These are phyloP conservation scores for Magnaporthiopsis poae DNA, from an alignment of 2,329 filamentous ascomycete genomes.

Conservation along the genomic window DNA sequence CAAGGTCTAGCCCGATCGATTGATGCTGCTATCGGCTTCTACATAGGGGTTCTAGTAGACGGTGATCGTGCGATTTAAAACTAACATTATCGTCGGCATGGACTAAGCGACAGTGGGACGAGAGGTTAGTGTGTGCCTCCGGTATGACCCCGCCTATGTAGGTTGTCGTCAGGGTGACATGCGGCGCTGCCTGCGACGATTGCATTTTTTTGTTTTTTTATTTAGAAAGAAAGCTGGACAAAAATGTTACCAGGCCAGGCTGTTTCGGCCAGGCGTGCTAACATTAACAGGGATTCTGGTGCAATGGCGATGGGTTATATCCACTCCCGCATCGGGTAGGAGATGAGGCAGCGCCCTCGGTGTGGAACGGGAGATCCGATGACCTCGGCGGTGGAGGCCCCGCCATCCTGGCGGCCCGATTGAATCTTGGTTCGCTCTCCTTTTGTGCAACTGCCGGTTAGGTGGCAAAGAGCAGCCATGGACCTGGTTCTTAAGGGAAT, in stretches of 20 bases:
- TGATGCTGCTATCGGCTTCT: neutral
- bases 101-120: too few relatives aligned
- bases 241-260: neutral
- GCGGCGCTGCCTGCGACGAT: neutral
- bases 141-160: too few relatives aligned
- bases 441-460: too few relatives aligned
- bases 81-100: neutral
- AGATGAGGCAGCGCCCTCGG: too few relatives aligned
- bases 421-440: too few relatives aligned
- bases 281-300: neutral
- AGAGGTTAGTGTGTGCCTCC: too few relatives aligned
- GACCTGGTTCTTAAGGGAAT: too few relatives aligned
- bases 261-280: neutral
- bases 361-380: neutral
- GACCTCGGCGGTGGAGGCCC: neutral
- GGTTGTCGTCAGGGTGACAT: neutral
- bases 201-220: neutral
- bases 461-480: too few relatives aligned
- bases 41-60: neutral
- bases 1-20: neutral
- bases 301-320: neutral
- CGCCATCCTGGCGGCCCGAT: too few relatives aligned
- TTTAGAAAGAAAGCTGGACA: neutral
- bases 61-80: neutral
- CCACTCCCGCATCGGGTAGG: neutral